These are phyloP conservation scores for Cadophora luteo-olivacea DNA, from an alignment of 2,329 filamentous ascomycete genomes.

Conservation along the genomic window DNA sequence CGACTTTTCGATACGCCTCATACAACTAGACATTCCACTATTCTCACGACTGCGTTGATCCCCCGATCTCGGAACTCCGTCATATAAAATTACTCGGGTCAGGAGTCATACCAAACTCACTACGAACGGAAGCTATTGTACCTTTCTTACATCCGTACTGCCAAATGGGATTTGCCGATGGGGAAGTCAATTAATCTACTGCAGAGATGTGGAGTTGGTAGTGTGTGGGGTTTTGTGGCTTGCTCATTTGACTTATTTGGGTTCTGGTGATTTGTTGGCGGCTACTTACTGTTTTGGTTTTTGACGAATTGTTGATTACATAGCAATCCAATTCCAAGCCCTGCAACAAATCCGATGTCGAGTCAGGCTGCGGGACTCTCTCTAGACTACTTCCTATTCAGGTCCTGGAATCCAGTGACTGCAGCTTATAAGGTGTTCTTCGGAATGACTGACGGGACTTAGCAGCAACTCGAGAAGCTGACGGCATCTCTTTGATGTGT, in stretches of 20 bases:
- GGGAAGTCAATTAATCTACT: background rate
- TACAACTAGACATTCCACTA: background rate
- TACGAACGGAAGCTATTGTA: background rate
- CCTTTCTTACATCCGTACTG: slow-evolving; percentile 12
- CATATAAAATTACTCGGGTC: background rate
- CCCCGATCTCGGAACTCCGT: slow-evolving; percentile 8
- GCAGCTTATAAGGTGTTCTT: background rate
- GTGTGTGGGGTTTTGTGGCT: background rate
- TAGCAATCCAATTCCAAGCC: background rate
- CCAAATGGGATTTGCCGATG: background rate
- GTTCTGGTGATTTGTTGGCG: background rate
- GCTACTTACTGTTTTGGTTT: background rate
- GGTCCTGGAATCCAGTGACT: background rate
- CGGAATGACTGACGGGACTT: background rate
- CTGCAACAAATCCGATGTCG: background rate
- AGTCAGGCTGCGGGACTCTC: background rate
- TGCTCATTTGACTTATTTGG: slow-evolving; percentile 6
- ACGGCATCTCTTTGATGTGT: background rate
- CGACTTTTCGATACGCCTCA: background rate
- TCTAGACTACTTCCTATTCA: background rate
- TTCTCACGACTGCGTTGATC: background rate
- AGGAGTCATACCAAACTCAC: slow-evolving; percentile 3
- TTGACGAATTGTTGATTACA: background rate
- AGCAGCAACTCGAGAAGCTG: background rate
- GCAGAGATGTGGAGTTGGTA: background rate